Evolutionary conservation across 768 basidiomycete species (phyloP), one percentile per base, ranked within the genome.

Genomic region (Lentinus brumalis): DNA sequence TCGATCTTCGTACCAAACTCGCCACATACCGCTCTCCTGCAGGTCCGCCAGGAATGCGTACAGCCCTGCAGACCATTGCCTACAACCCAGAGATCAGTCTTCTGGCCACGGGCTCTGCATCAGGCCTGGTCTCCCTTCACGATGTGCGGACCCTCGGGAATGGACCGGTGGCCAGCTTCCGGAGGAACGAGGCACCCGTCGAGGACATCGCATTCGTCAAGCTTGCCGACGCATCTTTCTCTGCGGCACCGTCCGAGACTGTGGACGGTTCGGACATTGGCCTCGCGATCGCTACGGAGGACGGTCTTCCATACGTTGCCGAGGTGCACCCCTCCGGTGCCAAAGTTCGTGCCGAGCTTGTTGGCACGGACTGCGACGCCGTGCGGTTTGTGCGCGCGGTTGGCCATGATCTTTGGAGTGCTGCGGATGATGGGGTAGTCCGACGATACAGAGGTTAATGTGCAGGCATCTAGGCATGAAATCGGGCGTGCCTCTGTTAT

Each of bases 401-500:
- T 7, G 75, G 77, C 35, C 70, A 70, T 12, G 67, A 67, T 4
- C 69, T 86, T 4, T 86, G 86, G 86, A 82, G 75, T 57, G 84
- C 84, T 9, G 81, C 83, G 46, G 86, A 89, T 64, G 88, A 89
- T 73, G 86, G 84, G 0, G 67, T 87, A 39, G 84, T 88, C 0
- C 75, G 86, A 61, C 66, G 77, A 63, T 87, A 86, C 70, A 51
- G 30, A 26, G 29, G 26, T 26, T 30, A 15, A 49, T 53, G 39
- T 35, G 15, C 45, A 49, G 18, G 1, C 7, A 26, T 49, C 12
- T 46, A 46, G 12, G 18, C 11, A 41, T 10, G 11, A 16, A 41
- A 16, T 41, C 10, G 10, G 11, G 40, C 10, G 11, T 41, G 10
- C 40, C 40, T 41, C 11, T 16, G 40, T 16, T 10, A 41, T 26